Conservation (phyloP, 2,329 filamentous ascomycete species). For the Rosellinia necatrix region DNA sequence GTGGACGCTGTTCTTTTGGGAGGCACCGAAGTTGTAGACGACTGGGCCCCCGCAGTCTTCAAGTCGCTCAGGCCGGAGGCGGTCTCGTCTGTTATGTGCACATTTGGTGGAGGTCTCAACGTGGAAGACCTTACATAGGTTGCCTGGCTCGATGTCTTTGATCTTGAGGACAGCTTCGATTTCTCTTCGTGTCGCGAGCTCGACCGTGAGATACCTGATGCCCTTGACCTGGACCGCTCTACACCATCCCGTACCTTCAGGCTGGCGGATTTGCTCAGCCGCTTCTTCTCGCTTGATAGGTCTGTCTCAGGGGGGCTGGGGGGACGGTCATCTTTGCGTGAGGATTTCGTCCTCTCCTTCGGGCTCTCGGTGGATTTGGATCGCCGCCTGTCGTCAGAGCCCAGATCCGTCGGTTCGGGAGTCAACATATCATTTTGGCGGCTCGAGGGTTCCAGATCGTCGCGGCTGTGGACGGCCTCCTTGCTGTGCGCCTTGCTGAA, state of each 20-base stretch:
- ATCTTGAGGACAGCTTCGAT: constrained; percentile 59
- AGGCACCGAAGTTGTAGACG: constrained; percentile 42
- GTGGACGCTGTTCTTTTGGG: constrained; percentile 43
- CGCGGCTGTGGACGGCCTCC: constrained; percentile 72
- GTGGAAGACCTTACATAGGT: constrained; percentile 52
- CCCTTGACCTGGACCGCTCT: constrained; percentile 50
- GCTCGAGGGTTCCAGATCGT: constrained; percentile 48
- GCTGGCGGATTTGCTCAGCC: constrained; percentile 41
- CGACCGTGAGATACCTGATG: constrained; percentile 50
- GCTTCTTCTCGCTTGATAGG: constrained; percentile 53
- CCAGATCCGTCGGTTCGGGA: constrained; percentile 73
- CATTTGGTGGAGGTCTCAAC: constrained; percentile 38
- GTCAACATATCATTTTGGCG: constrained; percentile 57
- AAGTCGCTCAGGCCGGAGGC: constrained; percentile 42
- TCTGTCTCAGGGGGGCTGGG: constrained; percentile 69
- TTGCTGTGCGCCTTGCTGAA: constrained; percentile 81
- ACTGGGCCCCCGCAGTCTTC: constrained; percentile 38
- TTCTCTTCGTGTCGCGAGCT: constrained; percentile 53
- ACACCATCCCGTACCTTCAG: constrained; percentile 45
- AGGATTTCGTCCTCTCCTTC: constrained; percentile 48
- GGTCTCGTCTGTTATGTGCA: constrained; percentile 35
- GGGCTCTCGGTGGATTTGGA: constrained; percentile 54
- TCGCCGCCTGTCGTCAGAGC: constrained; percentile 53
- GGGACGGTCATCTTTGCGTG: constrained; percentile 54
- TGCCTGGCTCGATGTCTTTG: constrained; percentile 62